Base-by-base conservation (phyloP, 805 yeast species). In the Sungouiella blattae region DNA sequence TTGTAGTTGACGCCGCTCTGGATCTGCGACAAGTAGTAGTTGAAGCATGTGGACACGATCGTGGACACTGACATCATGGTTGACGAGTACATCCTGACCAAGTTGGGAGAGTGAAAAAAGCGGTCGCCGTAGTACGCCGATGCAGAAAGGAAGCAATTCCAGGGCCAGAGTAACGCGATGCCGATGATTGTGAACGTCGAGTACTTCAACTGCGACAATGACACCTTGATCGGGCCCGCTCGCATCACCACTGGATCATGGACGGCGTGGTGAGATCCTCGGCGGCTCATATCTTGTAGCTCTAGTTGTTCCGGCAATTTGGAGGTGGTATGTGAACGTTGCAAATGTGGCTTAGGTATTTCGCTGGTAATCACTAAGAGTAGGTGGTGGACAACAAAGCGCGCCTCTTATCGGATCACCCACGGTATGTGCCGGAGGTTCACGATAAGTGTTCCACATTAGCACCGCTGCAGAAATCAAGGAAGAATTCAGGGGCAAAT, bases 11-110 rank as follows among this genome's bases (percentile, higher is more conserved):
- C 80, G 12, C 78, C 78, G 21, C 60, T 60, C 45, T 88, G 95
- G 33, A 70, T 68, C 46, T 75, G 78, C 0, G 94, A 80, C 11
- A 88, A 63, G 45, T 73, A 73, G 35, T 73, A 63, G 53, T 80
- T 85, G 50, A 71, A 72, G 0, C 68, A 35, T 2, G 87, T 71
- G 2, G 87, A 78, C 0, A 87, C 67, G 2, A 84, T 41, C 0
- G 96, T 87, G 3, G 91, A 82, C 0, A 83, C 78, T 1, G 88
- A 73, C 97, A 89, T 89, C 84, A 88, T 84, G 0, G 93, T 77
- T 13, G 93, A 80, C 2, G 89, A 75, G 57, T 85, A 87, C 13
- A 71, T 68, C 44, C 68, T 69, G 8, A 83, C 71, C 48, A 81
- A 58, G 1, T 59, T 32, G 2, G 82, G 74, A 3, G 73, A 59